Percentiles rank a stretch among this genome's conserved stretches.
phyloP scores from a whole-genome alignment of 2,329 filamentous ascomycete genomes.

The Apiospora malaysiana region DNA sequence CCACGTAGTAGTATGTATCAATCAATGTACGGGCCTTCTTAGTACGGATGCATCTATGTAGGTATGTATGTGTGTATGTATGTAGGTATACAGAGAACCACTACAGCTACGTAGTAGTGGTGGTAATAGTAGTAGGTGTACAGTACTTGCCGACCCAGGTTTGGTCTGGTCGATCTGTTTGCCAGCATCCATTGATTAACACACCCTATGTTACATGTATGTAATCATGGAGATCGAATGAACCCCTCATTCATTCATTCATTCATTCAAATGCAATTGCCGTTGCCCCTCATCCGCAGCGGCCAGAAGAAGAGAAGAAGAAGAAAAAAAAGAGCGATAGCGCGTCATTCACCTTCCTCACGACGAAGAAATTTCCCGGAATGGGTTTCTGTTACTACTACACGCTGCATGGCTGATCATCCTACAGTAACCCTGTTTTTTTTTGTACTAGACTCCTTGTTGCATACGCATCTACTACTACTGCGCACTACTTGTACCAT shows the following conservation, averaged over 20 bases:
- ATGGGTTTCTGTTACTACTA: slow-evolving; percentile 18
- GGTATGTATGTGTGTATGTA: too few relatives aligned
- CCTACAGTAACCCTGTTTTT: slow-evolving; percentile 10
- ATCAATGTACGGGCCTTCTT: too few relatives aligned
- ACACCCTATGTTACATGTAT: too few relatives aligned
- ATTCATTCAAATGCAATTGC: too few relatives aligned
- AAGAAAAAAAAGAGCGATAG: background rate
- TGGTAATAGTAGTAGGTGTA: too few relatives aligned
- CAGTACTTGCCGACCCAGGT: background rate
- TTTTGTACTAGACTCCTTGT: slow-evolving; percentile 4
- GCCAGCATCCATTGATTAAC: background rate
- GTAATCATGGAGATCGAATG: background rate
- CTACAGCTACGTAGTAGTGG: too few relatives aligned
- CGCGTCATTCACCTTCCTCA: slow-evolving; percentile 1
- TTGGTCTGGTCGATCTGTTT: background rate
- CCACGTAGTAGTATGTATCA: background rate
- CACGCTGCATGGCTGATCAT: slow-evolving; percentile 9
- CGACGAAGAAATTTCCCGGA: slow-evolving; percentile 18
- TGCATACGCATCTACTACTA: background rate
- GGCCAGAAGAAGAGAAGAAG: background rate
- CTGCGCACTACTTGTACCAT: slow-evolving; percentile 7
- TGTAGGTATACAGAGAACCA: too few relatives aligned
- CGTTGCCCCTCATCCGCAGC: slow-evolving; percentile 10
- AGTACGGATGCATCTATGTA: too few relatives aligned
- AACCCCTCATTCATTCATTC: background rate